Evolutionary conservation across 805 yeast genomes (phyloP).

Genomic region (Sporopachydermia lactativora): DNA sequence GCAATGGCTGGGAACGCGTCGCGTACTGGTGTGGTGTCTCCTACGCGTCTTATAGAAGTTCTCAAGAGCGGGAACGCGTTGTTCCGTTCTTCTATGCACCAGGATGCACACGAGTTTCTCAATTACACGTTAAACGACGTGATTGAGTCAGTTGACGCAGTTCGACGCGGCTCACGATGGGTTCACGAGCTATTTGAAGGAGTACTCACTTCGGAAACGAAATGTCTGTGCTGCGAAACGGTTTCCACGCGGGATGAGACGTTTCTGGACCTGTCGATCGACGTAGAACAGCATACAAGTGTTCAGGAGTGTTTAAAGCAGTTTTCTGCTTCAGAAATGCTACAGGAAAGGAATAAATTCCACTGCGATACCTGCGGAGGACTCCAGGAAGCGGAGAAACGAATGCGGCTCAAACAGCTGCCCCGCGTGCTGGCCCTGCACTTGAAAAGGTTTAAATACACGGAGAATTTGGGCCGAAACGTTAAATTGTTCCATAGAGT

Average conservation of each 20-base stretch:
- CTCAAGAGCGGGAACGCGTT: slow-evolving; percentile 72
- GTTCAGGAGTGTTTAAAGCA: slow-evolving; percentile 67
- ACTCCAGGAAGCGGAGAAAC: slow-evolving; percentile 85
- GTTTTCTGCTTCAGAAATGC: slow-evolving; percentile 75
- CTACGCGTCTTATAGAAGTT: slow-evolving; percentile 56
- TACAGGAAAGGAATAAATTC: slow-evolving; percentile 80
- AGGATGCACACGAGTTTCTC: slow-evolving; percentile 95
- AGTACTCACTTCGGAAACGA: slow-evolving; percentile 68
- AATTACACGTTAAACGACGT: slow-evolving; percentile 75
- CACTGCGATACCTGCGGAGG: slow-evolving; percentile 86
- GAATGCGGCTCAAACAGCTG: slow-evolving; percentile 62
- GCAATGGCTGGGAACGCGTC: slow-evolving; percentile 59
- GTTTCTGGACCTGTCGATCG: slow-evolving; percentile 77
- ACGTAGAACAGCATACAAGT: slow-evolving; percentile 61
- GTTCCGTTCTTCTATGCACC: slow-evolving; percentile 89
- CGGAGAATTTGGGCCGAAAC: slow-evolving; percentile 67
- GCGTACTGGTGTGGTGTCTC: slow-evolving; percentile 74
- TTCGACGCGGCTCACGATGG: slow-evolving; percentile 19
- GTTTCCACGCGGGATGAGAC: slow-evolving; percentile 71
- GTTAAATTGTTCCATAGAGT: slow-evolving; percentile 80
- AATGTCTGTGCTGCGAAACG: slow-evolving; percentile 81
- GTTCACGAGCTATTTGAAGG: slow-evolving; percentile 76
- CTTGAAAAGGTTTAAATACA: slow-evolving; percentile 83
- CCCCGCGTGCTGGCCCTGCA: slow-evolving; percentile 77
- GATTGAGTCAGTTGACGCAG: slow-evolving; percentile 26